These are phyloP conservation scores for Phaeosphaeriaceae sp. DNA, from an alignment of 2,329 filamentous ascomycete genomes.

Conservation along the genomic window DNA sequence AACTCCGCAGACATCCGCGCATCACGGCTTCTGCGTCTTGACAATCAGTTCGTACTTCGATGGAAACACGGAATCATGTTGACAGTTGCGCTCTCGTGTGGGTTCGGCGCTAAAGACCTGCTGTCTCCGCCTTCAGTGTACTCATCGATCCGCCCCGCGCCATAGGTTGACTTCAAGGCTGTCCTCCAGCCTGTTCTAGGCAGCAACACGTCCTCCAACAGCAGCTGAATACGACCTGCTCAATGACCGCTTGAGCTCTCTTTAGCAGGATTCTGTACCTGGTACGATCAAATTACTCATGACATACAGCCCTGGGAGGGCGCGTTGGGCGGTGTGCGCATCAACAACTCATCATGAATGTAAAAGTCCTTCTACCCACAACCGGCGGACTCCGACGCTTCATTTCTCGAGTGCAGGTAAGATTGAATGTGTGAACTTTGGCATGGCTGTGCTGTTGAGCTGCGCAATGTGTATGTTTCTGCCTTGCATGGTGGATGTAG, in stretches of 20 bases:
- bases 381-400: neutral
- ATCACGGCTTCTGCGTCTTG: neutral
- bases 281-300: neutral
- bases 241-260: neutral
- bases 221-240: neutral
- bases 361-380: neutral
- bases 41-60: neutral
- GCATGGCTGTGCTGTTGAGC: neutral
- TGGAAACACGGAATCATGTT: neutral
- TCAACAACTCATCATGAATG: neutral
- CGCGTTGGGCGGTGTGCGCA: neutral
- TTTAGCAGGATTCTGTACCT: neutral
- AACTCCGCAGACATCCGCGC: neutral
- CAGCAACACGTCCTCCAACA: slow-evolving; percentile 1
- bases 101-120: neutral
- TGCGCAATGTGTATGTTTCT: neutral
- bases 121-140: neutral
- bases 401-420: neutral
- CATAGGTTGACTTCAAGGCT: neutral
- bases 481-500: neutral
- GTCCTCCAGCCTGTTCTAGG: neutral
- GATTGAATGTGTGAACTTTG: neutral
- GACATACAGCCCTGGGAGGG: slow-evolving; percentile 2
- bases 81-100: neutral
- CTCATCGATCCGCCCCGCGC: neutral